phyloP scores from a whole-genome alignment of 768 basidiomycete species.

The Fibroporia radiculosa region DNA sequence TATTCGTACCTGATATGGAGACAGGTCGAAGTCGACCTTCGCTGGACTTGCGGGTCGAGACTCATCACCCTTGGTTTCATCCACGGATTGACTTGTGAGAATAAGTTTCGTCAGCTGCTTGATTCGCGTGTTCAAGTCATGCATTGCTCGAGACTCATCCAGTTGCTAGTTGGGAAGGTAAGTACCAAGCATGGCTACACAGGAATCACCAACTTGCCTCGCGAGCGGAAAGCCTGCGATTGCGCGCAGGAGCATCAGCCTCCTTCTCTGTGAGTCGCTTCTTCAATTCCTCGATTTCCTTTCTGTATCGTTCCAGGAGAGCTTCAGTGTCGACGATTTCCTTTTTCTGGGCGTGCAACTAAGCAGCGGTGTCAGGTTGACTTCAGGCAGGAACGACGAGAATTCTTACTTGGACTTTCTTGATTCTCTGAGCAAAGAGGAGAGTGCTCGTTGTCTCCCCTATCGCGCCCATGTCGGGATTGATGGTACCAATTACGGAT shows the following conservation, averaged over 20 bases:
- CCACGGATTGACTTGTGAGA: conserved; percentile 78
- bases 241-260: conserved; percentile 44
- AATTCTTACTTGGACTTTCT: conserved; percentile 66
- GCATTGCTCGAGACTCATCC: conserved; percentile 80
- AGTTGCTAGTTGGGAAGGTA: no score
- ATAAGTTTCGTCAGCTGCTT: conserved; percentile 80
- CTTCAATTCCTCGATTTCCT: conserved; percentile 90
- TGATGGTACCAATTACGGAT: conserved; percentile 93
- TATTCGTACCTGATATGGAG: conserved; percentile 63
- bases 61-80: conserved; percentile 58
- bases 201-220: no score
- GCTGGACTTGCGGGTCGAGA: conserved; percentile 75
- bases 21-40: conserved; percentile 87
- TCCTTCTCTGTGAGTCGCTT: conserved; percentile 62
- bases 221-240: conserved; percentile 37
- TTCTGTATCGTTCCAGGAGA: conserved; percentile 87
- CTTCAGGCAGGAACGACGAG: neutral
- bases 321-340: conserved; percentile 92
- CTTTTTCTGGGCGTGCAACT: conserved; percentile 86
- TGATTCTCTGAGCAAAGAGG: conserved; percentile 85
- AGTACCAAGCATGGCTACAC: no score
- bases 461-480: conserved; percentile 73
- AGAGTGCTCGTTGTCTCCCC: conserved; percentile 85
- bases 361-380: neutral
- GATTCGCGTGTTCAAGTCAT: conserved; percentile 72